Percentiles rank a stretch among this genome's conserved stretches.
Evolutionary conservation across 257 asterid genomes (phyloP).

Genomic region (Paulownia fortunei): DNA sequence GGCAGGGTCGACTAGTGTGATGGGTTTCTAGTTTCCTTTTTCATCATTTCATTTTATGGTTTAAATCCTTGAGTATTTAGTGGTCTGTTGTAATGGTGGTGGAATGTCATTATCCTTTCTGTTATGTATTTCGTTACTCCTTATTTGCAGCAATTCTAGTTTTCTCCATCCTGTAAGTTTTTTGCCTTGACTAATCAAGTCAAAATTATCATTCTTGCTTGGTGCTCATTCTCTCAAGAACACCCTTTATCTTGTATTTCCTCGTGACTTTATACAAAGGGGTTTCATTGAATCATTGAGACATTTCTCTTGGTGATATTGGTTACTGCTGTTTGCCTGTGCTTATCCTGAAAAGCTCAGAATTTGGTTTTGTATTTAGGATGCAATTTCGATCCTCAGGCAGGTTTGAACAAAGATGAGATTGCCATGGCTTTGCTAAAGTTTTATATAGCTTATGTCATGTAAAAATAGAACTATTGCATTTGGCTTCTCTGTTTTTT

Average conservation of each 20-base stretch:
- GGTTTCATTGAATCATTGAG: slow-evolving; percentile 7
- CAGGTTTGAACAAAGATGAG: background rate
- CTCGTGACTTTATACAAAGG: background rate
- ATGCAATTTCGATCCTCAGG: background rate
- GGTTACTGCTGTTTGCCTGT: background rate
- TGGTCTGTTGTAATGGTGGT: slow-evolving; percentile 39
- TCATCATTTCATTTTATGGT: slow-evolving; percentile 37
- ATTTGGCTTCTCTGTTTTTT: no score
- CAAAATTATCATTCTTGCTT: background rate
- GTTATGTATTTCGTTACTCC: slow-evolving; percentile 39
- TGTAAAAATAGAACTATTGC: no score
- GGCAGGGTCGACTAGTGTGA: slow-evolving; percentile 35
- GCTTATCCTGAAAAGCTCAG: background rate
- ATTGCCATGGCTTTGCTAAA: background rate
- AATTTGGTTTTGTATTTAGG: background rate
- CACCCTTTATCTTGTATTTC: background rate
- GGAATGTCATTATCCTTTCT: slow-evolving; percentile 13
- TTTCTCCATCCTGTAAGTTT: slow-evolving; percentile 6
- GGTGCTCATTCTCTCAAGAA: background rate
- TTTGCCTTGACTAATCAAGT: slow-evolving; percentile 5
- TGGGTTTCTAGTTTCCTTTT: slow-evolving; percentile 25
- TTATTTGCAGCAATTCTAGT: slow-evolving; percentile 31
- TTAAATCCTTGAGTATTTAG: slow-evolving; percentile 37
- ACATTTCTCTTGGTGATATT: background rate
- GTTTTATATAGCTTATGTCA: background rate